Percentiles rank a stretch among this genome's conserved stretches.
Evolutionary conservation across 352 stramenopile genomes (phyloP).

Genomic region (Phytophthora agathidicida): DNA sequence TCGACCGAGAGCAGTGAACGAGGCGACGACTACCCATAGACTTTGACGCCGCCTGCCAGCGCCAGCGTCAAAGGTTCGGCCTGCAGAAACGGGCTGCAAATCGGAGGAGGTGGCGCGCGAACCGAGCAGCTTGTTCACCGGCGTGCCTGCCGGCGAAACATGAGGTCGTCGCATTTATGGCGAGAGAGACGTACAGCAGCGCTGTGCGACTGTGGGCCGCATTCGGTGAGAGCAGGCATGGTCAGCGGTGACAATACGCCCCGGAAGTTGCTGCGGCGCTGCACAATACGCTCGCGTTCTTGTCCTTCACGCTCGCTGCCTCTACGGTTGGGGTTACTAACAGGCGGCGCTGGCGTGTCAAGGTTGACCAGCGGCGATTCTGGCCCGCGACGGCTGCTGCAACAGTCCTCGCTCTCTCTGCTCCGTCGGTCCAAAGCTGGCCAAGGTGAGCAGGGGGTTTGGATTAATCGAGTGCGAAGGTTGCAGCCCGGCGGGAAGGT

Average conservation of each 20-base stretch:
- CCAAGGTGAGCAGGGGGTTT: conserved; percentile 5
- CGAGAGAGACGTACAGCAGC: conserved; percentile 2
- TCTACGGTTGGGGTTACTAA: conserved; percentile 20
- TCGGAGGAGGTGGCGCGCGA: not conserved
- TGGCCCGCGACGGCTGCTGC: not conserved
- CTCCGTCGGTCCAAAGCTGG: conserved; percentile 2
- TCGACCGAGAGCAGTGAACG: not conserved
- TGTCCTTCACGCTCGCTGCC: not conserved
- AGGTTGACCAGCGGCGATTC: conserved; percentile 9
- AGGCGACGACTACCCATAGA: conserved; percentile 26
- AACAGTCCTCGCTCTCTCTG: conserved; percentile 26
- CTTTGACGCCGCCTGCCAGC: conserved; percentile 2
- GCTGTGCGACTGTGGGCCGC: conserved; percentile 5
- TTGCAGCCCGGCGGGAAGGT: too few species aligned
- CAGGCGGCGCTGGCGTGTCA: conserved; percentile 17
- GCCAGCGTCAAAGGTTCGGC: too few species aligned
- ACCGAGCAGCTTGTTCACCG: conserved; percentile 12
- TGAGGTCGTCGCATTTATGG: conserved; percentile 8
- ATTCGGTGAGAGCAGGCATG: conserved; percentile 6
- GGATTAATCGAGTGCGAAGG: conserved; percentile 11
- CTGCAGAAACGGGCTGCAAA: conserved; percentile 7
- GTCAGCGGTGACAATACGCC: conserved; percentile 3
- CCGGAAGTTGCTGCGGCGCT: too few species aligned
- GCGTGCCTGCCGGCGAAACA: conserved; percentile 16
- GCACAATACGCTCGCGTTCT: too few species aligned